Evolutionary conservation across 768 basidiomycete species (phyloP).

Genomic region (Tephrocybe rancida): DNA sequence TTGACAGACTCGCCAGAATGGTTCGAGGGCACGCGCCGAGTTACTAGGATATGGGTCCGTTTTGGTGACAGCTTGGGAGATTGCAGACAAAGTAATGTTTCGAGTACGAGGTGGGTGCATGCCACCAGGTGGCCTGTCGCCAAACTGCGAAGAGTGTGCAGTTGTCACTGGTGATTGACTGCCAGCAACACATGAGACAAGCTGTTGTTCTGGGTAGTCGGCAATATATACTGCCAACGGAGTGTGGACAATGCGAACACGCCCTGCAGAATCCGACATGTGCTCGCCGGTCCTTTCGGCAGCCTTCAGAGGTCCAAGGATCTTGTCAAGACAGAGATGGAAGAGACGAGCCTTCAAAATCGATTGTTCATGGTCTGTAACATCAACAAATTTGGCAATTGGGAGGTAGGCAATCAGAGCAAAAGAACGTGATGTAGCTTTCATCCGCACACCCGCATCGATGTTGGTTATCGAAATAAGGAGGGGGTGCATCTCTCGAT

Average conservation of each 20-base stretch:
- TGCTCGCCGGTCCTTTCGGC: neutral
- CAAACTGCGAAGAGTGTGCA: neutral
- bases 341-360: neutral
- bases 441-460: neutral
- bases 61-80: too few relatives aligned
- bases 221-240: too few relatives aligned
- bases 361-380: neutral
- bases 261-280: neutral
- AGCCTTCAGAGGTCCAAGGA: neutral
- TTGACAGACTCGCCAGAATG: too few relatives aligned
- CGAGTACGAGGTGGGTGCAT: too few relatives aligned
- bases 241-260: neutral
- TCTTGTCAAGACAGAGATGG: neutral
- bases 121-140: neutral
- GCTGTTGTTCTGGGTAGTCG: too few relatives aligned
- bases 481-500: too few relatives aligned
- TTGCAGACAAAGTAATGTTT: too few relatives aligned
- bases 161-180: neutral
- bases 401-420: neutral
- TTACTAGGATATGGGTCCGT: too few relatives aligned
- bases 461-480: neutral
- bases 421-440: neutral
- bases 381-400: neutral
- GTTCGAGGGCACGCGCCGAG: too few relatives aligned
- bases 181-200: neutral